Percentiles rank a stretch among this genome's conserved stretches.
These are phyloP conservation scores for Sugiyamaella novakii DNA, from an alignment of 1,139 yeast genomes.

Conservation along the genomic window DNA sequence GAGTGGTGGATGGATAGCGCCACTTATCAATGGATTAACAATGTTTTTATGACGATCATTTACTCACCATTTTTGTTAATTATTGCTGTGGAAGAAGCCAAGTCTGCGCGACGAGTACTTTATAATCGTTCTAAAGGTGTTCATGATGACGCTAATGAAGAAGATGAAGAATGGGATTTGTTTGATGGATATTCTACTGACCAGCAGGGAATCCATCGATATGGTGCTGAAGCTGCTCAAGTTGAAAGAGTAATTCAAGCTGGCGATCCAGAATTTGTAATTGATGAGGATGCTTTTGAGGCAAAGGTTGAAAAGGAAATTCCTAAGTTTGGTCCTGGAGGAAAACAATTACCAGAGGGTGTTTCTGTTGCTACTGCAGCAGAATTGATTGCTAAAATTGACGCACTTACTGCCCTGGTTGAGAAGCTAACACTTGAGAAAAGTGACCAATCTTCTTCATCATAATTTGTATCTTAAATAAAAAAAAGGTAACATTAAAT, in stretches of 20 bases:
- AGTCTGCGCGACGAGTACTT: slow-evolving; percentile 65
- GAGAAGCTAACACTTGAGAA: slow-evolving; percentile 28
- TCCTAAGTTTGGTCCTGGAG: slow-evolving; percentile 52
- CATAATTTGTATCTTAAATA: neutral
- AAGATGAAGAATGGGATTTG: slow-evolving; percentile 79
- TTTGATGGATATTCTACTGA: slow-evolving; percentile 65
- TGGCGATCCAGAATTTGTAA: slow-evolving; percentile 70
- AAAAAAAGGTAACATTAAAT: no score
- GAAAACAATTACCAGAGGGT: neutral
- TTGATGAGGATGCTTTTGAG: slow-evolving; percentile 53
- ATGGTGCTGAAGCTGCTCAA: slow-evolving; percentile 34
- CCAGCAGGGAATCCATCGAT: slow-evolving; percentile 51
- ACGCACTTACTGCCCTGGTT: slow-evolving; percentile 40
- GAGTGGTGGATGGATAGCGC: slow-evolving; percentile 44
- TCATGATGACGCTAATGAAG: slow-evolving; percentile 80
- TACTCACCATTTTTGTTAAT: slow-evolving; percentile 68
- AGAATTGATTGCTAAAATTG: slow-evolving; percentile 49
- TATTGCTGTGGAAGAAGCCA: slow-evolving; percentile 64
- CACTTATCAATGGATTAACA: slow-evolving; percentile 35
- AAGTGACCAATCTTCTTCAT: neutral
- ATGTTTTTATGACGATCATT: slow-evolving; percentile 59
- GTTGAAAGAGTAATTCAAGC: slow-evolving; percentile 52
- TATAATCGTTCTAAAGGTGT: slow-evolving; percentile 69
- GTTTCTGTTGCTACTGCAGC: slow-evolving; percentile 5
- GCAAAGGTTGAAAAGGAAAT: slow-evolving; percentile 50